These are phyloP conservation scores for Metschnikowia matae DNA, from an alignment of 805 yeast genomes.

Conservation along the genomic window DNA sequence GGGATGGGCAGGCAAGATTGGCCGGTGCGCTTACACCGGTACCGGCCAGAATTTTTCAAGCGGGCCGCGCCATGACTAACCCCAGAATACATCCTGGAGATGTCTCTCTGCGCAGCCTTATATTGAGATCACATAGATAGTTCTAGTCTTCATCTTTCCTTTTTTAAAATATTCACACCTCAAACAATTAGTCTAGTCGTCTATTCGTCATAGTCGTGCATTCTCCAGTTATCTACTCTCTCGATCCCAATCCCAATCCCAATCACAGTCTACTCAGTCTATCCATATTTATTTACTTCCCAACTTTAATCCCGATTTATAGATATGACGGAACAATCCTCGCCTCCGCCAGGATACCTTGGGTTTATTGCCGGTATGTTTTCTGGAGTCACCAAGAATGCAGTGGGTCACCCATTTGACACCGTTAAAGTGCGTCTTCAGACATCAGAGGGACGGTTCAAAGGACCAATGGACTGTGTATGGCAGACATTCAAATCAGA, in stretches of 20 bases:
- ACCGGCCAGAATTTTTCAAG: conserved; percentile 4
- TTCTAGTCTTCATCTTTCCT: too few relatives aligned
- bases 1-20: background rate
- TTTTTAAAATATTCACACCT: too few relatives aligned
- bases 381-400: conserved; percentile 81
- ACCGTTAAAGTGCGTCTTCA: conserved; percentile 85
- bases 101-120: background rate
- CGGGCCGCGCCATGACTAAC: conserved; percentile 5
- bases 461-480: conserved; percentile 80
- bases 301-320: too few relatives aligned
- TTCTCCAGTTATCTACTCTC: too few relatives aligned
- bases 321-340: conserved; percentile 3
- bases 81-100: background rate
- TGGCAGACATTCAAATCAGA: conserved; percentile 66
- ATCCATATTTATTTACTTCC: background rate
- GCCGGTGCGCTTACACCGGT: conserved; percentile 5
- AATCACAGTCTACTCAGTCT: background rate
- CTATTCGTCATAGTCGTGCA: too few relatives aligned
- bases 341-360: conserved; percentile 47
- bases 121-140: too few relatives aligned
- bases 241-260: too few relatives aligned
- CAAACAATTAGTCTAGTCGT: too few relatives aligned
- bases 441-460: conserved; percentile 57
- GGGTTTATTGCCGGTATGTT: conserved; percentile 89
- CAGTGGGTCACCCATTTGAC: conserved; percentile 92